Evolutionary conservation across 495 filamentous ascomycete species (phyloP), one percentile per base, ranked within the genome.

Genomic region (Annulohypoxylon bovei): DNA sequence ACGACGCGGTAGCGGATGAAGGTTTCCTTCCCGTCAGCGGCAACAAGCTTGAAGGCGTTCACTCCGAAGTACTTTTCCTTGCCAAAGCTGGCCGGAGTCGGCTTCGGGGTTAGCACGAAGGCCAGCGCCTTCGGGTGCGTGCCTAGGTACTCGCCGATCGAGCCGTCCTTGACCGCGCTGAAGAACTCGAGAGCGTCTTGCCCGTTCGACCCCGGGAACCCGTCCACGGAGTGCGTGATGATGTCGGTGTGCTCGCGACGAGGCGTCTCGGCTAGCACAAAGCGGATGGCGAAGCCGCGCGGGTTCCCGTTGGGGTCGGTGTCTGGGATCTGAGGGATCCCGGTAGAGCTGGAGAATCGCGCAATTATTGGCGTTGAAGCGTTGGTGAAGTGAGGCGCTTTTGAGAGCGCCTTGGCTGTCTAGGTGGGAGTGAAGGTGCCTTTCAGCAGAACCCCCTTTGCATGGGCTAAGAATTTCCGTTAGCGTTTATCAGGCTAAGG

Each of bases 191-290:
- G 77, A 57, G 86, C 84, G 16, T 82, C 85, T 23, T 75, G 79
- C 8, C 82, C 83, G 0, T 79, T 86, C 16, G 78, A 69, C 0
- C 74, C 80, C 0, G 85, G 86, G 76, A 87, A 88, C 62, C 75
- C 77, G 47, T 79, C 74, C 1, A 80, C 82, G 6, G 80, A 81
- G 73, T 88, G 86, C 1, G 76, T 73, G 58, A 88, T 74, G 68
- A 88, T 84, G 71, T 88, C 86, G 0, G 85, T 88, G 72, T 88
- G 86, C 14, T 76, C 76, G 44, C 81, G 83, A n/a, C 76, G 68
- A 30, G 63, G 73, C 4, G 60, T 70, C 27, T 76, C 71, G 18
- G 82, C 79, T 4, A 86, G 76, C 28, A 82, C 35, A 76, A 87
- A 86, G 40, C 85, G 82, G 67, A 86, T 69, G 11, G 79, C 84